phyloP scores from a whole-genome alignment of 257 asterid species.

The Dorcoceras hygrometricum region DNA sequence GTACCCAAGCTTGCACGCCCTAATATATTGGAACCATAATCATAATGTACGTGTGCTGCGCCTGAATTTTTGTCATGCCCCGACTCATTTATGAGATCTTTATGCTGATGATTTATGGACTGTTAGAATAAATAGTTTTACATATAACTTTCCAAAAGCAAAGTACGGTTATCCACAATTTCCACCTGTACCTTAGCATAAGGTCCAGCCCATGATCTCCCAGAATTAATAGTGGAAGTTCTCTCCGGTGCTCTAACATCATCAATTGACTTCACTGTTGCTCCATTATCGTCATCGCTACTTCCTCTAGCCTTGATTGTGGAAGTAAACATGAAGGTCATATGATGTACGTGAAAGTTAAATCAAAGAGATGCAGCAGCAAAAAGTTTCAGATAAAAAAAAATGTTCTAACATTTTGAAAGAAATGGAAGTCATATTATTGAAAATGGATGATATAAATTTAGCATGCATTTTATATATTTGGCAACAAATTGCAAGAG shows the following conservation, averaged over 20 bases:
- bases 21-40: constrained; percentile 42
- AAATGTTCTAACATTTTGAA: background rate
- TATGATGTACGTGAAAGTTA: constrained; percentile 14
- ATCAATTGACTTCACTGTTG: constrained; percentile 36
- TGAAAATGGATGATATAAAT: background rate
- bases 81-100: constrained; percentile 43
- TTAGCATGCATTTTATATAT: too few relatives aligned
- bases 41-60: constrained; percentile 45
- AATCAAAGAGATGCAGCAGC: constrained; percentile 4
- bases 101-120: constrained; percentile 46
- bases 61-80: constrained; percentile 38
- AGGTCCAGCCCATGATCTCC: constrained; percentile 55
- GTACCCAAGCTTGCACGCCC: constrained; percentile 41
- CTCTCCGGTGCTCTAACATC: constrained; percentile 57
- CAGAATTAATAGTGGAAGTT: constrained; percentile 47
- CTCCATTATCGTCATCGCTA: constrained; percentile 37
- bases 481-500: background rate
- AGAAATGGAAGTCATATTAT: background rate
- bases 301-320: constrained; percentile 51
- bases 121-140: constrained; percentile 36
- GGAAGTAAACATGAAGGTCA: constrained; percentile 20
- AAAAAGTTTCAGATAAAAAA: background rate
- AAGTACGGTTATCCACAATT: constrained; percentile 5
- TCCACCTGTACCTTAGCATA: constrained; percentile 42
- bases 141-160: constrained; percentile 10